A percentile compares a stretch with the other conserved stretches of the same genome.
phyloP scores from a whole-genome alignment of 1,139 yeast genomes.

The Pichia sp. region DNA sequence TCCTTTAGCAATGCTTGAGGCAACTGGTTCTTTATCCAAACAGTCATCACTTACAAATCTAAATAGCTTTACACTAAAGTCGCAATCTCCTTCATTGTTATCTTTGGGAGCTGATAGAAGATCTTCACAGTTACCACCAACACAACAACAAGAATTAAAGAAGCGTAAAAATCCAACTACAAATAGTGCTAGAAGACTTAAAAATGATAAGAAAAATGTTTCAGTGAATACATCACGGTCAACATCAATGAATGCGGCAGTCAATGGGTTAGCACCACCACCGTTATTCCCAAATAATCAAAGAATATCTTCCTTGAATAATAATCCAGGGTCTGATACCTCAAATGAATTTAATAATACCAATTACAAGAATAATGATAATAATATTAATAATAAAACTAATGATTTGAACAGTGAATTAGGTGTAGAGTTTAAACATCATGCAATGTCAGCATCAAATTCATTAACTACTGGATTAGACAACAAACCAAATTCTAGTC shows the following conservation, averaged over 20 bases:
- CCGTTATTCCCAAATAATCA: slow-evolving; percentile 21
- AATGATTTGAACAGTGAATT: not conserved
- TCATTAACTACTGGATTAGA: not conserved
- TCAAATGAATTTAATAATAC: not conserved
- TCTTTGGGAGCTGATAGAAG: no score
- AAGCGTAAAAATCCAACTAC: not conserved
- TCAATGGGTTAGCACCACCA: slow-evolving; percentile 24
- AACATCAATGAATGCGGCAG: slow-evolving; percentile 25
- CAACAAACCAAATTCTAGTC: not conserved
- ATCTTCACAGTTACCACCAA: not conserved
- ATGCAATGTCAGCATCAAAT: not conserved
- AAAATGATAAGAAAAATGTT: not conserved
- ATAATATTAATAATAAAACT: not conserved
- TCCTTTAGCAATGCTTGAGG: slow-evolving; percentile 72
- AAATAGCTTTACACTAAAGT: not conserved
- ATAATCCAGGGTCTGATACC: no score
- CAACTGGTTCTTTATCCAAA: slow-evolving; percentile 56
- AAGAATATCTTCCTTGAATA: not conserved
- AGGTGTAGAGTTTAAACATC: not conserved
- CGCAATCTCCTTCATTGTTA: not conserved
- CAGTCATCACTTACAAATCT: not conserved
- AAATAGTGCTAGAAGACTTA: not conserved
- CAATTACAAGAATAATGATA: not conserved
- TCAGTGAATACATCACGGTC: slow-evolving; percentile 12
- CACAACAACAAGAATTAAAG: not conserved